A percentile compares a stretch with the other conserved stretches of the same genome.
phyloP scores from a whole-genome alignment of 257 asterid genomes.

The Cordia subcordata region DNA sequence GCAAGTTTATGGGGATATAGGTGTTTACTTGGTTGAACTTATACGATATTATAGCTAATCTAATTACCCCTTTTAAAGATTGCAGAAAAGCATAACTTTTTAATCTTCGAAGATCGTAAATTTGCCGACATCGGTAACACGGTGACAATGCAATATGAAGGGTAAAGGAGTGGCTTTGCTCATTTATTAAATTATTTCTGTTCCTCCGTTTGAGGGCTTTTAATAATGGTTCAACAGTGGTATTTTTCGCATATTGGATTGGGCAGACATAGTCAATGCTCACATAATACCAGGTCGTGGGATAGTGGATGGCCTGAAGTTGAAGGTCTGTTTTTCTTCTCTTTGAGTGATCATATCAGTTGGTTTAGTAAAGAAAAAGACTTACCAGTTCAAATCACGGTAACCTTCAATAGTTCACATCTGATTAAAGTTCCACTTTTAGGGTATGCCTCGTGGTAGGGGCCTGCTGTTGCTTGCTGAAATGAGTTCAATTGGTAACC shows the following conservation, averaged over 20 bases:
- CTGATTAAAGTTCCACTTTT: no score
- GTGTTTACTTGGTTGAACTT: neutral
- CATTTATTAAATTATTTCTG: conserved; percentile 7
- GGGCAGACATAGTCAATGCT: conserved; percentile 96
- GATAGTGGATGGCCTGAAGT: conserved; percentile 75
- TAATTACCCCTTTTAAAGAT: conserved; percentile 38
- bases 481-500: conserved; percentile 82
- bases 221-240: conserved; percentile 49
- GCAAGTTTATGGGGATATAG: no score
- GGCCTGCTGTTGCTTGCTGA: conserved; percentile 75
- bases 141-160: conserved; percentile 93
- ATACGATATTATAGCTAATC: neutral
- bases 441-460: conserved; percentile 65
- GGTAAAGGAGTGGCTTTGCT: conserved; percentile 42
- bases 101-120: conserved; percentile 89
- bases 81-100: conserved; percentile 84
- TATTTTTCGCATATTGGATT: conserved; percentile 70
- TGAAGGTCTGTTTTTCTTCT: conserved; percentile 40
- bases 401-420: no score
- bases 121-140: conserved; percentile 99
- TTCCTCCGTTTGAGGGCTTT: neutral
- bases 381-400: conserved; percentile 1
- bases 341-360: neutral
- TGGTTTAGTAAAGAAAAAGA: neutral
- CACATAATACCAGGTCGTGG: conserved; percentile 94